phyloP scores from a whole-genome alignment of 352 stramenopile species.

The Paralagenidium karlingii region DNA sequence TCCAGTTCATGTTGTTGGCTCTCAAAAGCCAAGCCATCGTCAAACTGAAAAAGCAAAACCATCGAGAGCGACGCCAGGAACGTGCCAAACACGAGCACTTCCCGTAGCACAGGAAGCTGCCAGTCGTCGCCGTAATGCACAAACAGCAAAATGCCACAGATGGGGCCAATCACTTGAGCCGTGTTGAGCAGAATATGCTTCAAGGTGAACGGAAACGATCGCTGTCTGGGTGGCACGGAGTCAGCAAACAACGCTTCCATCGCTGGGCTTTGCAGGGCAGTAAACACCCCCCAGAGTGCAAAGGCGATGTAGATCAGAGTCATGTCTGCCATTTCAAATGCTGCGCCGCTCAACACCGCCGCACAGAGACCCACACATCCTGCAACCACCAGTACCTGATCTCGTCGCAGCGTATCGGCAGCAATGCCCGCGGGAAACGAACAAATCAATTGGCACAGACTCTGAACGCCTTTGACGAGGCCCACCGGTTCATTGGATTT shows the following conservation, averaged over 20 bases:
- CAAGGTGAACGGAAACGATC: slow-evolving; percentile 66
- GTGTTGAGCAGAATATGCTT: slow-evolving; percentile 50
- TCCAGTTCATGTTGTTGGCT: slow-evolving; percentile 35
- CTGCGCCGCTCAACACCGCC: slow-evolving; percentile 23
- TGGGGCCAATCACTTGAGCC: slow-evolving; percentile 33
- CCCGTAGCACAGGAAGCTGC: slow-evolving; percentile 38
- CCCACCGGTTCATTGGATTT: slow-evolving; percentile 26
- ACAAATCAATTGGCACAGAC: slow-evolving; percentile 35
- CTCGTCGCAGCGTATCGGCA: slow-evolving; percentile 36
- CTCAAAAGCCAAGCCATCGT: slow-evolving; percentile 66
- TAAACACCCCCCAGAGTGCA: slow-evolving; percentile 67
- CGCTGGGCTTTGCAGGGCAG: slow-evolving; percentile 54
- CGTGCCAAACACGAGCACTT: slow-evolving; percentile 54
- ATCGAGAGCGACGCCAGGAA: slow-evolving; percentile 44
- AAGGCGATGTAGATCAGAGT: slow-evolving; percentile 49
- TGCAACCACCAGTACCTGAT: slow-evolving; percentile 26
- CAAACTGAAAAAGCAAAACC: slow-evolving; percentile 56
- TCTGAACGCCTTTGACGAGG: slow-evolving; percentile 23
- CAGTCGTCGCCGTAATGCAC: slow-evolving; percentile 58
- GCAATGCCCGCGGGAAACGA: slow-evolving; percentile 37
- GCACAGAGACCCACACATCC: slow-evolving; percentile 20
- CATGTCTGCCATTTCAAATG: slow-evolving; percentile 27
- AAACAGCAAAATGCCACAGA: slow-evolving; percentile 55
- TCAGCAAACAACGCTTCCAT: slow-evolving; percentile 79
- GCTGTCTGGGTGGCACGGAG: slow-evolving; percentile 47